Evolutionary conservation across 2,329 filamentous ascomycete species (phyloP).

Genomic region (Aspergillus proliferans): DNA sequence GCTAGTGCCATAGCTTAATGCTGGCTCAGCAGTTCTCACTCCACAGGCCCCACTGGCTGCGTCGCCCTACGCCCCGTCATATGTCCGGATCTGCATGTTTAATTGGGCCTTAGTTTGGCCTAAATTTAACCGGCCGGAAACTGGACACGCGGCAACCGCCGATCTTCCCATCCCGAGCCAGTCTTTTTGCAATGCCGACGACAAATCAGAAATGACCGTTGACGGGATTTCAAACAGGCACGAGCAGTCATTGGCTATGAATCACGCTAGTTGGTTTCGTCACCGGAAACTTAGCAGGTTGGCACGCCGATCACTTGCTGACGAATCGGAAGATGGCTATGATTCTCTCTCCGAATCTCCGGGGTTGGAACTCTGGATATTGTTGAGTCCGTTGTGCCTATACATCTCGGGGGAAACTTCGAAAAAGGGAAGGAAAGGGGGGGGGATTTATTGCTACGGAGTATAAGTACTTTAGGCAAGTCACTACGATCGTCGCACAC

Average conservation of each 20-base stretch:
- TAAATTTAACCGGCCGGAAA: neutral
- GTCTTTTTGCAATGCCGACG: neutral
- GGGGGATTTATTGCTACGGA: no score
- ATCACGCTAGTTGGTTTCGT: neutral
- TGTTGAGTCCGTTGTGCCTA: no score
- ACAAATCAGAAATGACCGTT: neutral
- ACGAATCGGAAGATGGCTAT: neutral
- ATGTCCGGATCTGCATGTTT: neutral
- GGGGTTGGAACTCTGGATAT: no score
- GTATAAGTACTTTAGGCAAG: no score
- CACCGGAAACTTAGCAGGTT: neutral
- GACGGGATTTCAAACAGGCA: neutral
- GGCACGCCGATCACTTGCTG: neutral
- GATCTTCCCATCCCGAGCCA: neutral
- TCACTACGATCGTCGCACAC: no score
- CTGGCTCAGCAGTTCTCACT: neutral
- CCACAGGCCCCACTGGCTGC: neutral
- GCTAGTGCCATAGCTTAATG: neutral
- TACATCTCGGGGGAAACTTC: no score
- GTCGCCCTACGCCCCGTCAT: neutral
- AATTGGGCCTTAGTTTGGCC: neutral
- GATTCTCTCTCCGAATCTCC: no score
- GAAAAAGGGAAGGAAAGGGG: no score
- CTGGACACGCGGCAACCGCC: neutral
- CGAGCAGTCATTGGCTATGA: neutral